These are phyloP conservation scores for Flaveria linearis DNA, from an alignment of 129 eudicot species.

Conservation along the genomic window DNA sequence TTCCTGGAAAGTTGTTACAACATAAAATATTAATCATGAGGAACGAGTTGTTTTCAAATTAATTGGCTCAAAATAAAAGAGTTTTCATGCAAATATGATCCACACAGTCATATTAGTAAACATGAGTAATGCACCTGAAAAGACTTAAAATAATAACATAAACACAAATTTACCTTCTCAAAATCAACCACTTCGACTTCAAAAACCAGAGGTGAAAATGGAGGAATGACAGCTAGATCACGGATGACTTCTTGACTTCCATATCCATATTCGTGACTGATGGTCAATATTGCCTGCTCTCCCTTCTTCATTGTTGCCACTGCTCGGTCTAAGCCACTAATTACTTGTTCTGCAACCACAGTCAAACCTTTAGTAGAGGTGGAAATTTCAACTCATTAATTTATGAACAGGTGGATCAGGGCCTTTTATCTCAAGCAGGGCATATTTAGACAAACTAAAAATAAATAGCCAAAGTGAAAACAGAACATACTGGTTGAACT, in stretches of 20 bases:
- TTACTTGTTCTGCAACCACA: slow-evolving; percentile 57
- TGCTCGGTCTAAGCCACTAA: slow-evolving; percentile 67
- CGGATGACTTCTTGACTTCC: slow-evolving; percentile 46
- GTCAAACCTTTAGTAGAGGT: background rate
- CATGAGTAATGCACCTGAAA: background rate
- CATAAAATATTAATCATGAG: too few relatives aligned
- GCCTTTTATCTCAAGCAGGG: too few relatives aligned
- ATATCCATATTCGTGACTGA: slow-evolving; percentile 61
- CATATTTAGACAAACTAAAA: too few relatives aligned
- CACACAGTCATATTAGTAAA: background rate
- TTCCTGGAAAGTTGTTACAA: slow-evolving; percentile 37
- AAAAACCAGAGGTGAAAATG: slow-evolving; percentile 55
- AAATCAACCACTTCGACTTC: slow-evolving; percentile 69
- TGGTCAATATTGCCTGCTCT: slow-evolving; percentile 57
- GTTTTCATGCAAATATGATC: background rate
- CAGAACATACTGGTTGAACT: too few relatives aligned
- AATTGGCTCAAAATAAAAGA: background rate
- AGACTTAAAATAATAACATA: background rate
- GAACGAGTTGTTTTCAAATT: too few relatives aligned
- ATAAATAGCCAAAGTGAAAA: too few relatives aligned
- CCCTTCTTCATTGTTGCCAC: slow-evolving; percentile 63
- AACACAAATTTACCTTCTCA: slow-evolving; percentile 46
- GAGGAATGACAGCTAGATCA: slow-evolving; percentile 52
- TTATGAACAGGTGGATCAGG: too few relatives aligned
- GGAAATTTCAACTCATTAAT: too few relatives aligned